A percentile compares a stretch with the other conserved stretches of the same genome.
phyloP scores from a whole-genome alignment of 2,329 filamentous ascomycete genomes.

The Diplodia mutila region DNA sequence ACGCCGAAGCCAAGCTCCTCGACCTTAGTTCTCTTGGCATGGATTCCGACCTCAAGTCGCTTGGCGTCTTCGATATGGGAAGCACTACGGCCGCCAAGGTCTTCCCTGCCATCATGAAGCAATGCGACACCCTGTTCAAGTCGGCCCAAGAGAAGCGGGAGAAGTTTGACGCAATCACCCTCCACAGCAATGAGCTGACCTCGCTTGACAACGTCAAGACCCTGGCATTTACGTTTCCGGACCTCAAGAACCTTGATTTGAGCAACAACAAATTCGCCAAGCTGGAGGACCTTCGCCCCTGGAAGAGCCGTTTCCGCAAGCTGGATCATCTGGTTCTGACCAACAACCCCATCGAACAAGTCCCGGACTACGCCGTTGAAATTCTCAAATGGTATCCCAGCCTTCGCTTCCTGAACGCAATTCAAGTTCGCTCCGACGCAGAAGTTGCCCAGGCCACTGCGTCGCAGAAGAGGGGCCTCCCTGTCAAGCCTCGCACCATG shows the following conservation, averaged over 20 bases:
- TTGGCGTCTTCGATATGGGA: constrained; percentile 75
- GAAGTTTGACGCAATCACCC: constrained; percentile 78
- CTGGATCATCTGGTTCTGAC: constrained; percentile 80
- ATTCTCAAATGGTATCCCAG: constrained; percentile 82
- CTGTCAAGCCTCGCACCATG: constrained; percentile 67
- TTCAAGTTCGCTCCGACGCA: constrained; percentile 72
- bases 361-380: constrained; percentile 63
- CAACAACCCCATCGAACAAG: constrained; percentile 69
- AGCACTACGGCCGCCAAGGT: constrained; percentile 76
- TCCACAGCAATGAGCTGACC: constrained; percentile 78
- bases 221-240: constrained; percentile 78
- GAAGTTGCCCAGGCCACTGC: constrained; percentile 55
- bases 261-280: constrained; percentile 79
- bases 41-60: constrained; percentile 71
- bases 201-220: constrained; percentile 73
- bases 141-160: constrained; percentile 72
- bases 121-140: constrained; percentile 79
- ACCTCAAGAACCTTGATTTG: constrained; percentile 85
- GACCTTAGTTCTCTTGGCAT: constrained; percentile 77
- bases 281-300: constrained; percentile 69
- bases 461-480: constrained; percentile 58
- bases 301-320: constrained; percentile 77
- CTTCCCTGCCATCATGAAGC: constrained; percentile 87
- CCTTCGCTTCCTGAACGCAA: constrained; percentile 75
- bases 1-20: constrained; percentile 71